Percentiles rank a stretch among this genome's conserved stretches.
These are phyloP conservation scores for Jaapia argillacea DNA, from an alignment of 768 basidiomycete species.

Conservation along the genomic window DNA sequence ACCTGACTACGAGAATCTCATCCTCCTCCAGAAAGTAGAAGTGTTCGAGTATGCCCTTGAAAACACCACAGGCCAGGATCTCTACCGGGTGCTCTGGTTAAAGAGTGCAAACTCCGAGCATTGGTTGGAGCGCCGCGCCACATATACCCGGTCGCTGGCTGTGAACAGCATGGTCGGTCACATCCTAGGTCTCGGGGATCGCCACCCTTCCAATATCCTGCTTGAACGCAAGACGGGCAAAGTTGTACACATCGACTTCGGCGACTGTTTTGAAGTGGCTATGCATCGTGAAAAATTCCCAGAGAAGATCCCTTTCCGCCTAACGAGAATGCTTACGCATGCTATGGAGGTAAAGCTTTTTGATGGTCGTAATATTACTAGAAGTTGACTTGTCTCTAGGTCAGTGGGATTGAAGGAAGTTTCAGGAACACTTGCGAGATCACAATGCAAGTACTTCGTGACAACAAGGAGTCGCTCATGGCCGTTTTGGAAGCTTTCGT, in stretches of 20 bases:
- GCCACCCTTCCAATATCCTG: constrained; percentile 92
- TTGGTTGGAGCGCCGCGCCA: constrained; percentile 94
- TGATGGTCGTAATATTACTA: not conserved
- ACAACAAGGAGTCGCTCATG: constrained; percentile 98
- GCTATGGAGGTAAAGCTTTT: constrained; percentile 83
- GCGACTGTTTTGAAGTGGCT: constrained; percentile 97
- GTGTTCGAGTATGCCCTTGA: constrained; percentile 98
- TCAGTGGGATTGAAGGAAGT: constrained; percentile 96
- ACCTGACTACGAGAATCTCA: constrained; percentile 93
- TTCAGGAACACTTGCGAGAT: constrained; percentile 95
- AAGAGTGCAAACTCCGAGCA: constrained; percentile 94
- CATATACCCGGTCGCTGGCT: constrained; percentile 90
- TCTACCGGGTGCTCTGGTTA: constrained; percentile 94
- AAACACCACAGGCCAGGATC: constrained; percentile 96
- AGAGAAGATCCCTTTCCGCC: constrained; percentile 95
- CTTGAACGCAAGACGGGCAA: constrained; percentile 88
- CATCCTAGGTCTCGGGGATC: constrained; percentile 94
- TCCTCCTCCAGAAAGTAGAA: constrained; percentile 93
- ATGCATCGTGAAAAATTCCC: constrained; percentile 99
- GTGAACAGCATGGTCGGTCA: constrained; percentile 99
- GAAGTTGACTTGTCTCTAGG: constrained; percentile 33
- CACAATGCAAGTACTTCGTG: constrained; percentile 93
- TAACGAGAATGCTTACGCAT: constrained; percentile 96
- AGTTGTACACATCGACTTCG: constrained; percentile 95
- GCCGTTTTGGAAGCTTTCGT: constrained; percentile 98